A percentile compares a stretch with the other conserved stretches of the same genome.
Conservation (phyloP, 2,329 filamentous ascomycete genomes). For the Tolypocladium tundrense region DNA sequence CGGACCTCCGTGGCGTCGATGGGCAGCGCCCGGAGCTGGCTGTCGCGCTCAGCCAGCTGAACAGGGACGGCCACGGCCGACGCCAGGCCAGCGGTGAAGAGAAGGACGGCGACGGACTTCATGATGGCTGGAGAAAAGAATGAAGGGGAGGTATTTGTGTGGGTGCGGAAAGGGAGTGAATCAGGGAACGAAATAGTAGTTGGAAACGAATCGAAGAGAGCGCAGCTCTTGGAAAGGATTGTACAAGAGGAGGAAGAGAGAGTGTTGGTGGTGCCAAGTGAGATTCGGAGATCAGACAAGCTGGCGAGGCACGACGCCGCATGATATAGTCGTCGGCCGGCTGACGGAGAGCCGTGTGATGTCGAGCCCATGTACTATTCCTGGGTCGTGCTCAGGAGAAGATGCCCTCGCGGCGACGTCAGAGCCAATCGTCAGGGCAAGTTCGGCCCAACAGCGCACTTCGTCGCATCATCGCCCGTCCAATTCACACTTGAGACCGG, state of each 20-base stretch:
- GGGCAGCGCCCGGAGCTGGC: constrained; percentile 1
- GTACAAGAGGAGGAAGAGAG: constrained; percentile 3
- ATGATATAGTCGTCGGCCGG: neutral
- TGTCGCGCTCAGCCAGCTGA: constrained; percentile 8
- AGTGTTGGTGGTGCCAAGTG: constrained; percentile 3
- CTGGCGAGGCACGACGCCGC: neutral
- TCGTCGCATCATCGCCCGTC: neutral
- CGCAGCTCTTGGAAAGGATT: constrained; percentile 15
- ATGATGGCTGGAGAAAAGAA: constrained; percentile 8
- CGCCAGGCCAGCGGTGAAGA: constrained; percentile 18
- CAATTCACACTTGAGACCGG: constrained; percentile 9
- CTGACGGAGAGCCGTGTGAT: neutral
- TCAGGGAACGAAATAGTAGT: constrained; percentile 2
- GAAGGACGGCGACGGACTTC: constrained; percentile 17
- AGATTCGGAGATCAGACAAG: neutral
- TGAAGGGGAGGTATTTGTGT: neutral
- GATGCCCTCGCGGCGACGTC: neutral
- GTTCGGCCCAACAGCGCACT: neutral
- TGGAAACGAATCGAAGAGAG: constrained; percentile 14
- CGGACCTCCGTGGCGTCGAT: neutral
- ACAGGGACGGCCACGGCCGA: constrained; percentile 16
- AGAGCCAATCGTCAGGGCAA: neutral
- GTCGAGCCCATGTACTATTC: neutral
- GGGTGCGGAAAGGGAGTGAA: neutral
- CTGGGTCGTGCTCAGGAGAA: neutral